Percentiles rank a stretch among this genome's conserved stretches.
Evolutionary conservation across 2,329 filamentous ascomycete species (phyloP).

Genomic region (Aspergillus novofumigatus): DNA sequence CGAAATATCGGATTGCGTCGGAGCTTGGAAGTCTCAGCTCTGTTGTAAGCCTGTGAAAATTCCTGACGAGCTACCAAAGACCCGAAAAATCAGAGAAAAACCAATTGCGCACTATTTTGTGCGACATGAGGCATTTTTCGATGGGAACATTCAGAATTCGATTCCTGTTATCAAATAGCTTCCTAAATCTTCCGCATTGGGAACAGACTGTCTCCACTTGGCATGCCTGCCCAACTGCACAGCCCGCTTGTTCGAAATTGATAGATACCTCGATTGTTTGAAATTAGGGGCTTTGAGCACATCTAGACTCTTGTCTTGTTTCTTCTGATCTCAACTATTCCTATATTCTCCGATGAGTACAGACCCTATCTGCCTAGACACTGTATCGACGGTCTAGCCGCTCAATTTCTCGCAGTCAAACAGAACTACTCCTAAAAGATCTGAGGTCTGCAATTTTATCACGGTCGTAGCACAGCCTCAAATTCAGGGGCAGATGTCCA

Average conservation of each 20-base stretch:
- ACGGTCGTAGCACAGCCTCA: not conserved
- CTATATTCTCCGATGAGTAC: constrained; percentile 7
- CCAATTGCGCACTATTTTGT: not conserved
- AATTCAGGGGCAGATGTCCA: not conserved
- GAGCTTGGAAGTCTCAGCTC: not conserved
- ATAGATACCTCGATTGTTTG: not conserved
- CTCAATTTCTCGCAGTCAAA: not conserved
- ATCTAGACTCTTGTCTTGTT: constrained; percentile 1
- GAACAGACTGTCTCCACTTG: constrained; percentile 5
- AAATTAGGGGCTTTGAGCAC: not conserved
- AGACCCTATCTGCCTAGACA: not conserved
- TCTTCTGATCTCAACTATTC: not conserved
- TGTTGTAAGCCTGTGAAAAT: not conserved
- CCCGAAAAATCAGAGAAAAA: not conserved
- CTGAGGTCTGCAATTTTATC: not conserved
- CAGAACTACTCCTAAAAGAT: not conserved
- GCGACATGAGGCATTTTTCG: not conserved
- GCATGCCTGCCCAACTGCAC: constrained; percentile 3
- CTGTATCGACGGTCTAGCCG: too few species aligned
- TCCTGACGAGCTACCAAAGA: not conserved
- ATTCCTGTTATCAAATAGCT: constrained; percentile 1
- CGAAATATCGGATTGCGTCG: not conserved
- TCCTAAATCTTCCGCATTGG: constrained; percentile 14
- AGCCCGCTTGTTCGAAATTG: constrained; percentile 2
- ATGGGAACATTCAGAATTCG: not conserved